These are phyloP conservation scores for Globisporangium spiculum DNA, from an alignment of 352 stramenopile species.

Conservation along the genomic window DNA sequence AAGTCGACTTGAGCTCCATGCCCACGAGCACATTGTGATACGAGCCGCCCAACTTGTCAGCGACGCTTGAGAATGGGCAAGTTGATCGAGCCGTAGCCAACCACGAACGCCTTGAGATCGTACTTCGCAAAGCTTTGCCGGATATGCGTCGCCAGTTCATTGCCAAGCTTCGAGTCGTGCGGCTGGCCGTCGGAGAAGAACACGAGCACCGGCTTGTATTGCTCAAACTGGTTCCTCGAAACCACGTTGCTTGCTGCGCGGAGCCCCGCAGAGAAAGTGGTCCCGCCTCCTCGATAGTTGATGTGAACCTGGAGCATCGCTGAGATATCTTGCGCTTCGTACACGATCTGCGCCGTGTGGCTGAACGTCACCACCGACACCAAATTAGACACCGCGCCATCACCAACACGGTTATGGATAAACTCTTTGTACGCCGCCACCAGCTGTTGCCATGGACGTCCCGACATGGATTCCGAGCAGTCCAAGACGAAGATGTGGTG, in stretches of 20 bases:
- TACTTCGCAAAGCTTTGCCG: slow-evolving; percentile 47
- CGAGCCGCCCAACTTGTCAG: slow-evolving; percentile 39
- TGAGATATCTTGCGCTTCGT: slow-evolving; percentile 45
- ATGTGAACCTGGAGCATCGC: slow-evolving; percentile 27
- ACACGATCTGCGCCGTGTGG: slow-evolving; percentile 31
- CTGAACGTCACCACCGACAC: slow-evolving; percentile 70
- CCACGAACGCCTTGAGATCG: slow-evolving; percentile 48
- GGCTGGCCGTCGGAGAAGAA: slow-evolving; percentile 77
- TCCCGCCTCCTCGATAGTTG: slow-evolving; percentile 36
- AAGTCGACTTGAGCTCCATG: slow-evolving; percentile 65
- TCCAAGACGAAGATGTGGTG: slow-evolving; percentile 81
- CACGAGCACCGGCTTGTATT: slow-evolving; percentile 57
- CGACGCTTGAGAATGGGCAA: slow-evolving; percentile 51
- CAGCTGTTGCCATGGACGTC: slow-evolving; percentile 47
- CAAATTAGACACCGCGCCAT: slow-evolving; percentile 31
- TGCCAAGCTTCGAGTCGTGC: slow-evolving; percentile 29
- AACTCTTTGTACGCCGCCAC: slow-evolving; percentile 52
- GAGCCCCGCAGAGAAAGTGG: slow-evolving; percentile 42
- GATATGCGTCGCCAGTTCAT: slow-evolving; percentile 48
- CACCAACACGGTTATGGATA: slow-evolving; percentile 40
- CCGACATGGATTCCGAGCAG: slow-evolving; percentile 65
- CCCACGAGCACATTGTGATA: slow-evolving; percentile 58
- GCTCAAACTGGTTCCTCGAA: slow-evolving; percentile 51
- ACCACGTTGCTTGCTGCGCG: slow-evolving; percentile 57
- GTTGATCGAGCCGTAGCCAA: slow-evolving; percentile 66